phyloP scores from a whole-genome alignment of 148 eudicot genomes.

The Limonium bicolor region DNA sequence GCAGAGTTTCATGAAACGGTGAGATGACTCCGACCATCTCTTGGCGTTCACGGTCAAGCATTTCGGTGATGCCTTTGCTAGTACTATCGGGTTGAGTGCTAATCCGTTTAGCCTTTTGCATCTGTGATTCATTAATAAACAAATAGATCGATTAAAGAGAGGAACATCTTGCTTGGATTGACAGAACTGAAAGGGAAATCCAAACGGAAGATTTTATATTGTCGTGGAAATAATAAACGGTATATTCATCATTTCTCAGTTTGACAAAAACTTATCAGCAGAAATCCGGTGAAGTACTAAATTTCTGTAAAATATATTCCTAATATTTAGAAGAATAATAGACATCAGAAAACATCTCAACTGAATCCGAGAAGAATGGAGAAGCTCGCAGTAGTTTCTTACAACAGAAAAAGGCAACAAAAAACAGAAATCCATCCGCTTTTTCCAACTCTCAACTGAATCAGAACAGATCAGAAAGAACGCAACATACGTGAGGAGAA shows the following conservation, averaged over 20 bases:
- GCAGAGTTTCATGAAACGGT: conserved; percentile 48
- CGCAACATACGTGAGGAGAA: conserved; percentile 31
- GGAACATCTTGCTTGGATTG: too few relatives aligned
- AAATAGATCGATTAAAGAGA: too few relatives aligned
- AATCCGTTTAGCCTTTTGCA: conserved; percentile 66
- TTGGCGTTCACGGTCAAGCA: conserved; percentile 37
- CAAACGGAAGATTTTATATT: neutral
- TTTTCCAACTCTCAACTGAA: neutral
- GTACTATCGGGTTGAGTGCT: conserved; percentile 38
- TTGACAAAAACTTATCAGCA: neutral
- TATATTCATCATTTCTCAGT: too few relatives aligned
- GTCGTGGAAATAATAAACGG: neutral
- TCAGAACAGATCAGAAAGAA: neutral
- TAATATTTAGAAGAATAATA: neutral
- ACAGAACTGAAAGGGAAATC: too few relatives aligned
- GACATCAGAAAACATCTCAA: neutral
- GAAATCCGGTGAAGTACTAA: neutral
- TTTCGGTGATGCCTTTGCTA: conserved; percentile 46
- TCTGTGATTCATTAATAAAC: conserved; percentile 29
- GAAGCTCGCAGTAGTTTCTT: neutral
- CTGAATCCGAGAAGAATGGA: neutral
- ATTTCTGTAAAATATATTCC: neutral
- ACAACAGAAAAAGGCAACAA: neutral
- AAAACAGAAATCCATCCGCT: neutral
- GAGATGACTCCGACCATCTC: conserved; percentile 61